These are phyloP conservation scores for Alternaria sp. DNA, from an alignment of 2,329 filamentous ascomycete species.

Conservation along the genomic window DNA sequence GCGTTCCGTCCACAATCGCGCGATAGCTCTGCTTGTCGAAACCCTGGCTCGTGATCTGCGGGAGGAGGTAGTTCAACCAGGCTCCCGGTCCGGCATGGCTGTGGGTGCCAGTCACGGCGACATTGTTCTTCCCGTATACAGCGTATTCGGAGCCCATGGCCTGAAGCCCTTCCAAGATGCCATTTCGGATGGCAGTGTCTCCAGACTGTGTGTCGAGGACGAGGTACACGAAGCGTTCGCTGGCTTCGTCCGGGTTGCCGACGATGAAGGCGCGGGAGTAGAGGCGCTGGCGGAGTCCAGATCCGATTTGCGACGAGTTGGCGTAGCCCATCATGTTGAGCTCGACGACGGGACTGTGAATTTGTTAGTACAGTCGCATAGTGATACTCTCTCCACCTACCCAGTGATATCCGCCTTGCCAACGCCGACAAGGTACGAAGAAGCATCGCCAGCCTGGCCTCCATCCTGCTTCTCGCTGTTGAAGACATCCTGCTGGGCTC, in stretches of 20 bases:
- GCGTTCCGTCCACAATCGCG: slow-evolving; percentile 84
- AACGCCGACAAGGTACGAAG: slow-evolving; percentile 68
- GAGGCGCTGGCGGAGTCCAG: slow-evolving; percentile 83
- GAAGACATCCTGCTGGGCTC: slow-evolving; percentile 32
- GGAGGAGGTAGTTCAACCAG: slow-evolving; percentile 93
- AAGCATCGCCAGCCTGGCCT: slow-evolving; percentile 44
- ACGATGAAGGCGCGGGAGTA: slow-evolving; percentile 92
- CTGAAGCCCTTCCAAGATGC: slow-evolving; percentile 78
- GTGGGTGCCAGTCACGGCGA: slow-evolving; percentile 91
- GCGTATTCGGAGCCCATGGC: slow-evolving; percentile 74
- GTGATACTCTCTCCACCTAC: slow-evolving; percentile 44
- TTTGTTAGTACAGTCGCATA: slow-evolving; percentile 17
- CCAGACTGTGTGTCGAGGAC: slow-evolving; percentile 87
- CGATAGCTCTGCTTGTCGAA: slow-evolving; percentile 87
- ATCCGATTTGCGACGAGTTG: slow-evolving; percentile 79
- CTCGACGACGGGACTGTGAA: slow-evolving; percentile 82
- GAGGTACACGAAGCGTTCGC: slow-evolving; percentile 82
- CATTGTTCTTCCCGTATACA: slow-evolving; percentile 77
- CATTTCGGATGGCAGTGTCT: slow-evolving; percentile 85
- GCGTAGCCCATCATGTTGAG: slow-evolving; percentile 94
- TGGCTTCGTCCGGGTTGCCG: slow-evolving; percentile 68
- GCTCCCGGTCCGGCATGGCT: slow-evolving; percentile 90
- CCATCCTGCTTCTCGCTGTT: slow-evolving; percentile 37
- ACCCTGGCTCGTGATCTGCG: slow-evolving; percentile 86
- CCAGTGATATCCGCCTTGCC: slow-evolving; percentile 77